Conservation (phyloP, 352 stramenopile genomes). For the Globisporangium radiosum region DNA sequence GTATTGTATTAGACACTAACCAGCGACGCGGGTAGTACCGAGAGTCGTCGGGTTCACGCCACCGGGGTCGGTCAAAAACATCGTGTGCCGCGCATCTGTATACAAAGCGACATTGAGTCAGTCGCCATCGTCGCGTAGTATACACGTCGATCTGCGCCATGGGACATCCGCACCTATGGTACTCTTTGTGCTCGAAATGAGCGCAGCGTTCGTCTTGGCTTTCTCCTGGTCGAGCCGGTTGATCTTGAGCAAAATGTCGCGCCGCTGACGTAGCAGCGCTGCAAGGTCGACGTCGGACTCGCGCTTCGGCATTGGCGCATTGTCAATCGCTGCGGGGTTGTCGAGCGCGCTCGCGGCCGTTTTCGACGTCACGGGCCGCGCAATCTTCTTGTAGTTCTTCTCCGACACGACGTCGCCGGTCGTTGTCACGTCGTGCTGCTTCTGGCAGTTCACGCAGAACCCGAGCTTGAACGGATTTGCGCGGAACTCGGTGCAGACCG, state of each 20-base stretch:
- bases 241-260: slow-evolving; percentile 73
- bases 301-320: slow-evolving; percentile 31
- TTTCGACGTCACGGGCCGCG: slow-evolving; percentile 59
- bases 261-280: slow-evolving; percentile 58
- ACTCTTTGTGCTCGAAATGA: slow-evolving; percentile 16
- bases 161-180: slow-evolving; percentile 29
- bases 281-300: slow-evolving; percentile 82
- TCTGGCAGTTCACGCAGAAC: slow-evolving; percentile 88
- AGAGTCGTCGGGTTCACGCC: slow-evolving; percentile 20
- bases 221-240: slow-evolving; percentile 54
- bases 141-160: too few relatives aligned
- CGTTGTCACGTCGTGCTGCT: slow-evolving; percentile 79
- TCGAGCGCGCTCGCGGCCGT: slow-evolving; percentile 74
- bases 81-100: slow-evolving; percentile 36
- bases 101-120: background rate
- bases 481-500: slow-evolving; percentile 70
- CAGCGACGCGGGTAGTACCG: slow-evolving; percentile 19
- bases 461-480: slow-evolving; percentile 83
- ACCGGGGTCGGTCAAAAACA: slow-evolving; percentile 32
- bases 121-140: background rate
- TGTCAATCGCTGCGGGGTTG: slow-evolving; percentile 59
- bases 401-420: slow-evolving; percentile 51
- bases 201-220: slow-evolving; percentile 28
- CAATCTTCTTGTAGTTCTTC: slow-evolving; percentile 85
- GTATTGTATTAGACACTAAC: slow-evolving; percentile 17